Evolutionary conservation across 2,329 filamentous ascomycete genomes (phyloP).

Genomic region (Stemphylium lycopersici): DNA sequence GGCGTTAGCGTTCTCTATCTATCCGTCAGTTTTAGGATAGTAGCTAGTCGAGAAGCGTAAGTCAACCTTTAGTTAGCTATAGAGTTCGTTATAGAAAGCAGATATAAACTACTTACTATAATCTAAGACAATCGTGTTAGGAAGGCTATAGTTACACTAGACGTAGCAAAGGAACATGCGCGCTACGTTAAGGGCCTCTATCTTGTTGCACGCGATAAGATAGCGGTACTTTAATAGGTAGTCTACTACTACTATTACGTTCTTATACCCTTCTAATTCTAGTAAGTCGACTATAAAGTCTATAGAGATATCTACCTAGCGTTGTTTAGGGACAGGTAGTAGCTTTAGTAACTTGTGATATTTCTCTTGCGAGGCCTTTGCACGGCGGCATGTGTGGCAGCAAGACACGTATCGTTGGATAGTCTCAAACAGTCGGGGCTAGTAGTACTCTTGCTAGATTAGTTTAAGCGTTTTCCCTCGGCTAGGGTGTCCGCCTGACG

Average conservation of each 20-base stretch:
- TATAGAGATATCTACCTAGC: not conserved
- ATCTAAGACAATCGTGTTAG: not conserved
- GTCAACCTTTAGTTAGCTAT: not conserved
- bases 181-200: not conserved
- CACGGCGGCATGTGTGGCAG: not conserved
- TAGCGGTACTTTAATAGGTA: not conserved
- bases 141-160: not conserved
- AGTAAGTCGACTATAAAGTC: not conserved
- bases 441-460: not conserved
- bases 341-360: not conserved
- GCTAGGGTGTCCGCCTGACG: too few species aligned
- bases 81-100: not conserved
- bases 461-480: too few species aligned
- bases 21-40: not conserved
- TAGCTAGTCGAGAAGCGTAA: not conserved
- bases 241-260: not conserved
- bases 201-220: not conserved
- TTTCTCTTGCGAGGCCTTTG: not conserved
- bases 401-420: not conserved
- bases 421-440: not conserved
- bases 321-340: not conserved
- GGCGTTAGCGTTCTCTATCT: too few species aligned
- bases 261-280: not conserved
- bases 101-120: not conserved
- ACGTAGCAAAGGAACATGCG: not conserved